Conservation (phyloP, 1,284 basidiomycete species). For the Malassezia dermatis region DNA sequence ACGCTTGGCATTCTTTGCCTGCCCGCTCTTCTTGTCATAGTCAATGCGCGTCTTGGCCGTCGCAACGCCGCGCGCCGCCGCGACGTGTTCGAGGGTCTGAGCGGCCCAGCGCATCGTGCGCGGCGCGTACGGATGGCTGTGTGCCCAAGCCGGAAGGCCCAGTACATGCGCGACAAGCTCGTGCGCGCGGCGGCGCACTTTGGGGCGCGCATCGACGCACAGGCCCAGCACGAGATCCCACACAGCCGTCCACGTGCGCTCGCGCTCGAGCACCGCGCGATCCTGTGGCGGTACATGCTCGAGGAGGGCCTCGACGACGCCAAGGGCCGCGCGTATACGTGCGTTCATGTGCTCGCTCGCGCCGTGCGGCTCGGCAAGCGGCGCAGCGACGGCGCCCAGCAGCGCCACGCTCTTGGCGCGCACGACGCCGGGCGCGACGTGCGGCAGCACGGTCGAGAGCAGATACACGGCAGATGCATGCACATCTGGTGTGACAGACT, state of each 20-base stretch:
- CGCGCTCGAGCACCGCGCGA: constrained; percentile 44
- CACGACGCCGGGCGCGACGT: constrained; percentile 31
- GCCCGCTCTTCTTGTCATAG: constrained; percentile 39
- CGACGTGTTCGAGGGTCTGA: constrained; percentile 59
- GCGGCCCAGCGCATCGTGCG: constrained; percentile 67
- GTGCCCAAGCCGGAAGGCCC: constrained; percentile 16
- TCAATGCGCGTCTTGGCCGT: constrained; percentile 50
- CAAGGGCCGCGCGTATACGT: constrained; percentile 60
- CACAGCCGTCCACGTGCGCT: constrained; percentile 29
- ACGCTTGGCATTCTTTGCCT: constrained; percentile 31
- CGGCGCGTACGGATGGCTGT: constrained; percentile 73
- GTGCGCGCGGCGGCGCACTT: constrained; percentile 81
- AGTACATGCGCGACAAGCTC: constrained; percentile 67
- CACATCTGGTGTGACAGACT: constrained; percentile 4
- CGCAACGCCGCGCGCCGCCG: constrained; percentile 53
- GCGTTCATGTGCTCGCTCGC: constrained; percentile 54
- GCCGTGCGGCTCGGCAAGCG: constrained; percentile 48
- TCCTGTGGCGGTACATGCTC: constrained; percentile 56
- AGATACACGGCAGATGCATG: constrained; percentile 38
- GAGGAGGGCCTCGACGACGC: constrained; percentile 63
- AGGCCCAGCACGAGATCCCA: constrained; percentile 66
- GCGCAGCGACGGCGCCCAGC: constrained; percentile 27
- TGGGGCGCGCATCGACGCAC: constrained; percentile 76
- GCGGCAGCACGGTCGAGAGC: constrained; percentile 35
- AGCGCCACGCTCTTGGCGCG: constrained; percentile 30